Conservation (phyloP, 495 filamentous ascomycete species). For the Penicillium silybi region DNA sequence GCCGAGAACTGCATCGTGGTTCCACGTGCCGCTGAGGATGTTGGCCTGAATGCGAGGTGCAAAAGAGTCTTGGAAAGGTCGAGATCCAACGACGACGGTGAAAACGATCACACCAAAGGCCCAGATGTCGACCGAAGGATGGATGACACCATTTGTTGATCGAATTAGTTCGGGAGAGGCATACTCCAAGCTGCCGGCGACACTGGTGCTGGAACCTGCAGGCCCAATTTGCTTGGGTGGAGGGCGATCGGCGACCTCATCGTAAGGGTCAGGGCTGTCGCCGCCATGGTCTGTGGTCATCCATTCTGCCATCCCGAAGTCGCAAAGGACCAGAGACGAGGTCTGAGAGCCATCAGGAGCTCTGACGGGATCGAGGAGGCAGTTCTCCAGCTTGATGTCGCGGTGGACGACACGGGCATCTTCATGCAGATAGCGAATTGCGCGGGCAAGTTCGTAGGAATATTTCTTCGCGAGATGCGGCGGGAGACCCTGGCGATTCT, state of each 20-base stretch:
- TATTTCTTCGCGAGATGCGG: slow-evolving; percentile 57
- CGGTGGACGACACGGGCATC: slow-evolving; percentile 68
- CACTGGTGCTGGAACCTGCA: slow-evolving; percentile 51
- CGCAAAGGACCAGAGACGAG: slow-evolving; percentile 63
- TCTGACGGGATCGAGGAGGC: slow-evolving; percentile 58
- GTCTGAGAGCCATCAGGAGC: slow-evolving; percentile 39
- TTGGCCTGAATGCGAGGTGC: slow-evolving; percentile 55
- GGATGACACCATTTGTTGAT: slow-evolving; percentile 44
- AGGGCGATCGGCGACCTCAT: slow-evolving; percentile 43
- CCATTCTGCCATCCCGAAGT: slow-evolving; percentile 76
- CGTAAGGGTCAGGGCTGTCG: slow-evolving; percentile 46
- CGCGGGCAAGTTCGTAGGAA: slow-evolving; percentile 62
- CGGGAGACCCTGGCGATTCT: slow-evolving; percentile 54
- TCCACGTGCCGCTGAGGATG: slow-evolving; percentile 61
- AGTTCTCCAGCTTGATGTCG: slow-evolving; percentile 77
- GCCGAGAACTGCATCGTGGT: slow-evolving; percentile 47
- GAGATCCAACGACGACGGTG: slow-evolving; percentile 58
- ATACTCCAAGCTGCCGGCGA: slow-evolving; percentile 65
- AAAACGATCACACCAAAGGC: slow-evolving; percentile 67
- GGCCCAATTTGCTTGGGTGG: slow-evolving; percentile 51
- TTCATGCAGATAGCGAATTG: slow-evolving; percentile 69
- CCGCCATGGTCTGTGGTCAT: slow-evolving; percentile 52
- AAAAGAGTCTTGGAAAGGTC: slow-evolving; percentile 64
- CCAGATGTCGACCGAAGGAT: slow-evolving; percentile 65
- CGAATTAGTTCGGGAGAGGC: slow-evolving; percentile 59